Base-by-base conservation (phyloP, 2,329 filamentous ascomycete species). In the Ceratocystis variospora region DNA sequence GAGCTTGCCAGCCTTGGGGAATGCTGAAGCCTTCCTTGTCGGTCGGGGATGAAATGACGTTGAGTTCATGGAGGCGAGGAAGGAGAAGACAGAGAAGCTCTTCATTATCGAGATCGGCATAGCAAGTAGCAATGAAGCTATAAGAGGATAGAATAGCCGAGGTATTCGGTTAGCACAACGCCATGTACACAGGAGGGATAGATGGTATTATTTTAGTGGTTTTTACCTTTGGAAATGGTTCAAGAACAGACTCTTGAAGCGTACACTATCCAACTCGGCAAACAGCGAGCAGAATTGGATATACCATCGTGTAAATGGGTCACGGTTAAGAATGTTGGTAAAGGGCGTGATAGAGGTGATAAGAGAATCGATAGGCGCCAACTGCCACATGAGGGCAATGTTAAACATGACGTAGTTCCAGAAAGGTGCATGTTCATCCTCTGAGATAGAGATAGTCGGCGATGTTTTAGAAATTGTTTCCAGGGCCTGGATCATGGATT, bases 201-300 rank as follows among this genome's bases (percentile, higher is more conserved):
- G 10, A 41, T 41, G 4, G 4, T 0, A 41, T 15, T 4, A 15
- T 41, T 41, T 15, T 12, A 10, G 12, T 41, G 12, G 12, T 41
- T 41, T 5, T 74, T 76, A 89, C 83, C 84, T 90, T 74, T 95
- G 89, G 70, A 97, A 91, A 67, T 89, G 86, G 46, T 85, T 87
- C 6, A 92, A 79, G 41, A 96, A 81, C n/a, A 96, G 78, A 69
- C 84, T 86, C 65, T 85, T 83, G 72, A 97, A 99, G 48, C 89
- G 83, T 64, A 87, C 83, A 1, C 81, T 73, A 59, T 91, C 86
- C 45, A 95, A 79, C 65, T 90, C 83, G 0, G 89, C 87, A 70
- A 94, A 86, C 64, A 89, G 86, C 15, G 87, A 87, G 75, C 90
- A 96, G 74, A 97, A 96, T 0, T 86, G 82, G 55, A 97, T 81